Evolutionary conservation across 2,329 filamentous ascomycete species (phyloP).

Genomic region (Fusarium guadeloupense): DNA sequence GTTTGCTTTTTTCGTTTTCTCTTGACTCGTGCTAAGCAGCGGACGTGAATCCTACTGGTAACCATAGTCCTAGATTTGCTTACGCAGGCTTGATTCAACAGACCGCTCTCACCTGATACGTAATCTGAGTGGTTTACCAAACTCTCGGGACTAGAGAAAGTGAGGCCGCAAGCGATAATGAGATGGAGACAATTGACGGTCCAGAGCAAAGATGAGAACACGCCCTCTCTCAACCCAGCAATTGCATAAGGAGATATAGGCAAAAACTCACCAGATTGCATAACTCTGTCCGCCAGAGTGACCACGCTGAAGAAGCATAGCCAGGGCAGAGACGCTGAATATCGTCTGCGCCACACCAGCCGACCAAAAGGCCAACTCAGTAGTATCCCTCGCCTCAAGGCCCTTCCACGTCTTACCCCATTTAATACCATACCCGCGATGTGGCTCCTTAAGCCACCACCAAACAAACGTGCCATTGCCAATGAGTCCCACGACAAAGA

Average conservation of each 20-base stretch:
- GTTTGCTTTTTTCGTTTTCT: neutral
- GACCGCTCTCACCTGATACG: slow-evolving; percentile 15
- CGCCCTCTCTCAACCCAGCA: slow-evolving; percentile 19
- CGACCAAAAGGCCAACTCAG: slow-evolving; percentile 61
- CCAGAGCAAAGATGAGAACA: slow-evolving; percentile 19
- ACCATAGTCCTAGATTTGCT: neutral
- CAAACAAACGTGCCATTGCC: slow-evolving; percentile 55
- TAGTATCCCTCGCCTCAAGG: slow-evolving; percentile 55
- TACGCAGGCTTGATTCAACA: neutral
- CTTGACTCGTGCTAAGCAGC: neutral
- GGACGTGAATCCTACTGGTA: neutral
- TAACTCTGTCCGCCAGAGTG: slow-evolving; percentile 60
- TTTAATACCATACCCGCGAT: slow-evolving; percentile 54
- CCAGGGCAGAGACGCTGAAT: slow-evolving; percentile 52
- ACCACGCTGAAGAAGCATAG: slow-evolving; percentile 56
- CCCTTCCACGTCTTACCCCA: slow-evolving; percentile 56
- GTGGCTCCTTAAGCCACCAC: slow-evolving; percentile 59
- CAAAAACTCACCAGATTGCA: slow-evolving; percentile 58
- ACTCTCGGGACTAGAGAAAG: neutral
- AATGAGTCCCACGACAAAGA: slow-evolving; percentile 50
- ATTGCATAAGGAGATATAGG: slow-evolving; percentile 15
- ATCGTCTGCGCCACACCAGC: slow-evolving; percentile 56
- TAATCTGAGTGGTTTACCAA: slow-evolving; percentile 18
- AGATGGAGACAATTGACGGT: neutral
- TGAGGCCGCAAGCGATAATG: slow-evolving; percentile 7